Base-by-base conservation (phyloP, 176 grass and related monocot genomes). In the Metroxylon sagu region DNA sequence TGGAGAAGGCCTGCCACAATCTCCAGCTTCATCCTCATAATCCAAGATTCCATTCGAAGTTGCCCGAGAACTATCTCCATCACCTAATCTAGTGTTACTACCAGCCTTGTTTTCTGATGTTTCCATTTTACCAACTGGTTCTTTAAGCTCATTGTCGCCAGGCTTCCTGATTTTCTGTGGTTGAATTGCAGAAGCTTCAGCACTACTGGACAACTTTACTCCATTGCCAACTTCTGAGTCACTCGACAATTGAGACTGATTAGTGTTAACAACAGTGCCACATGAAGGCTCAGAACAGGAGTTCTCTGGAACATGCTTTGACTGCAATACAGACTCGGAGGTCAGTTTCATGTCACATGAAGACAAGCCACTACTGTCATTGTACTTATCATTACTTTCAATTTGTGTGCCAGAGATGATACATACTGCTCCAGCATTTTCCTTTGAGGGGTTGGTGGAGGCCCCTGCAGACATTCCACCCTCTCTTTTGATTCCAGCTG, bases 21-120 rank as follows among this genome's bases (percentile, higher is more conserved):
- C 62, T 43, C 35, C 12, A 56, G 26, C 54, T 85, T 76, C 76
- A 57, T 74, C 56, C 25, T 28, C 67, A 15, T 52, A 17, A 26
- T 62, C 25, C 53, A 83, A 53, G 18, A 71, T 31, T 28, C 73
- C 70, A 61, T 87, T 86, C 49, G 48, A 23, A 56, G 54, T 55
- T 64, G 60, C 52, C 21, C 56, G 57, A 59, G 16, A 48, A 39
- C 54, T 70, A 16, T 2, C 39, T 55, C 14, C 49, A 55, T 53
- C 15, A 60, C 61, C 73, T 26, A 66, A 65, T 31, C 53, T 50
- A 61, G 4, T 29, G 61, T 65, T 56, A 25, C 26, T 51, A 49
- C 49, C 54, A 59, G 74, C 29, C 57, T 63, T 75, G 15, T 49
- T 18, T 67, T 67, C 25, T 61, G 27, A 53, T 30, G 57, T 53